These are phyloP conservation scores for Carex kokanica DNA, from an alignment of 176 grass and related monocot genomes.

Conservation along the genomic window DNA sequence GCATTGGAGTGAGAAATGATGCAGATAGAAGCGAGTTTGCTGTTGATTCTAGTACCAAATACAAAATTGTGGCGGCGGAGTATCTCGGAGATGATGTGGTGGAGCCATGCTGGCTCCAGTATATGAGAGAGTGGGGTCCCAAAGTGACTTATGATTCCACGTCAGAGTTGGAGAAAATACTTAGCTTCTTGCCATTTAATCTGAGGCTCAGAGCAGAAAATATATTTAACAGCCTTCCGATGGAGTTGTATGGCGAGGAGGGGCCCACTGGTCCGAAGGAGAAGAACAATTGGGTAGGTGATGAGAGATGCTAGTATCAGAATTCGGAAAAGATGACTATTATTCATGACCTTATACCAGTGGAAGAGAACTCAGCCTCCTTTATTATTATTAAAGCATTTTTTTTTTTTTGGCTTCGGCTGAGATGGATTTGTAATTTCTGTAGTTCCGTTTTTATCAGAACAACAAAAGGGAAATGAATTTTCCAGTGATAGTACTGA, in stretches of 20 bases:
- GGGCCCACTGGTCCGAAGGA: constrained; percentile 90
- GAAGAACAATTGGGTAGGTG: constrained; percentile 93
- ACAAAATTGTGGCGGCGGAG: constrained; percentile 61
- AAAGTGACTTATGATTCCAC: constrained; percentile 57
- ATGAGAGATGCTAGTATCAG: constrained; percentile 54
- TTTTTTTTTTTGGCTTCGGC: background rate
- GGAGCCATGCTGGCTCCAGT: constrained; percentile 83
- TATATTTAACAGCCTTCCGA: constrained; percentile 77
- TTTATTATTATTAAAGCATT: background rate
- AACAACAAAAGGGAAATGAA: background rate
- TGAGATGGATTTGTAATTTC: background rate
- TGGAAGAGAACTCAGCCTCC: background rate
- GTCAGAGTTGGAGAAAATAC: constrained; percentile 67
- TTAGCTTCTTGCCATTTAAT: constrained; percentile 63
- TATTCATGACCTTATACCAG: background rate
- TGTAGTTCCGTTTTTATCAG: background rate
- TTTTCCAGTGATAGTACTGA: background rate
- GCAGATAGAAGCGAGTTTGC: constrained; percentile 45
- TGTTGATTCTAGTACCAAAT: constrained; percentile 64
- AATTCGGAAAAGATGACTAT: background rate
- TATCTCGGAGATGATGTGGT: constrained; percentile 49
- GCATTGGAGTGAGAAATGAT: constrained; percentile 86
- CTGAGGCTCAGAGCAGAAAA: constrained; percentile 67
- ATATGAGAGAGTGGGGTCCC: constrained; percentile 98
- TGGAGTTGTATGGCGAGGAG: constrained; percentile 81